Evolutionary conservation across 805 yeast species (phyloP).

Genomic region (Saturnispora quitensis): DNA sequence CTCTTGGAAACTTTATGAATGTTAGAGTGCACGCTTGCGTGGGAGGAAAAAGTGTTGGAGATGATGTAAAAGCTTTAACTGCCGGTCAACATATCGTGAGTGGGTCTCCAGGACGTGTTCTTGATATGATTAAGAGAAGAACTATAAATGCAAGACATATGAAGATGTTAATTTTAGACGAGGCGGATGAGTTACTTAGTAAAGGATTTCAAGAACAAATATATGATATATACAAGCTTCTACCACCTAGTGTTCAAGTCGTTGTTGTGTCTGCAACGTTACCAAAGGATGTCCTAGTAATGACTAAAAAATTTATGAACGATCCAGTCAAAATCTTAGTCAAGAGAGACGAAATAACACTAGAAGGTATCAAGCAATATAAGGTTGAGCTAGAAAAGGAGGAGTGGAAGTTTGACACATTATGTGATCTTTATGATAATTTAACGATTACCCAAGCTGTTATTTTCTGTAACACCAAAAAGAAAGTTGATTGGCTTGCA

Average conservation of each 20-base stretch:
- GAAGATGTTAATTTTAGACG: conserved; percentile 87
- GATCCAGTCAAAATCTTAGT: conserved; percentile 92
- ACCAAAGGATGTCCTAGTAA: conserved; percentile 84
- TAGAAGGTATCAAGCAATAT: conserved; percentile 92
- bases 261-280: conserved; percentile 93
- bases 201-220: conserved; percentile 95
- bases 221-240: conserved; percentile 75
- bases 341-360: conserved; percentile 85
- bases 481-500: conserved; percentile 87
- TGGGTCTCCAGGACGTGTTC: conserved; percentile 96
- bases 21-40: conserved; percentile 84
- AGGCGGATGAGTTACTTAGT: conserved; percentile 91
- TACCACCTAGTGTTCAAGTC: conserved; percentile 84
- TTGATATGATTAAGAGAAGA: conserved; percentile 84
- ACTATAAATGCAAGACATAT: conserved; percentile 62
- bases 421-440: conserved; percentile 91
- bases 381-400: conserved; percentile 87
- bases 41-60: conserved; percentile 83
- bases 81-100: conserved; percentile 83
- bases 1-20: conserved; percentile 83
- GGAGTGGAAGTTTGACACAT: conserved; percentile 87
- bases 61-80: conserved; percentile 67
- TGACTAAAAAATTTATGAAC: conserved; percentile 85
- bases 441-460: conserved; percentile 95
- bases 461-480: conserved; percentile 93